Evolutionary conservation across 441 rosid species (phyloP).

Genomic region (Lepidium campestre): DNA sequence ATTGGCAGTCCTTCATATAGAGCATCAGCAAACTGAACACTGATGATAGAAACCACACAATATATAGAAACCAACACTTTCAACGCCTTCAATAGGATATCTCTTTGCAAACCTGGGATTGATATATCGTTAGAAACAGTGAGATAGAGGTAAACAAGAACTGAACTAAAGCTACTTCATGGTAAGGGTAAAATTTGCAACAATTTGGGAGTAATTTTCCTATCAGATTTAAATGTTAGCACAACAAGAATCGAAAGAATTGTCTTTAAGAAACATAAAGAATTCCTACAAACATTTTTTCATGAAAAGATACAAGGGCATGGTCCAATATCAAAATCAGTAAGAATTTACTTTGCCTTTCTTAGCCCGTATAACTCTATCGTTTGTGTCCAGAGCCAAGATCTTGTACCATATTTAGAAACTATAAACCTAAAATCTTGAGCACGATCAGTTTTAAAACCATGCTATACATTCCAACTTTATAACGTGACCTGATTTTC

Average conservation of each 20-base stretch:
- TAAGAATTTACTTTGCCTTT: neutral
- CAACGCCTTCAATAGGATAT: slow-evolving; percentile 20
- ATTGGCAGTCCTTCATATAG: slow-evolving; percentile 27
- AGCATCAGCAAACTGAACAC: slow-evolving; percentile 34
- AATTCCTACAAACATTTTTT: neutral
- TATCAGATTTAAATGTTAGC: neutral
- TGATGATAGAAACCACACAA: slow-evolving; percentile 31
- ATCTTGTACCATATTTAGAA: slow-evolving; percentile 10
- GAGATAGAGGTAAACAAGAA: slow-evolving; percentile 1
- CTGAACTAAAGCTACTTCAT: neutral
- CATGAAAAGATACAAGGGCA: neutral
- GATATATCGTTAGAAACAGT: slow-evolving; percentile 2
- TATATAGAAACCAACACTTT: slow-evolving; percentile 35
- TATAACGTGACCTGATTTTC: neutral
- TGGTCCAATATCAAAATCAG: neutral
- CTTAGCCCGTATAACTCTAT: neutral
- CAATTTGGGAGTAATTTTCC: neutral
- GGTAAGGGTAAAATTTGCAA: neutral
- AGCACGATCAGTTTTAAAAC: neutral
- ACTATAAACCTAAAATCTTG: slow-evolving; percentile 2
- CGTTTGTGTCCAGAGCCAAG: neutral
- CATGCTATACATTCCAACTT: neutral
- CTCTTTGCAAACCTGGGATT: slow-evolving; percentile 15
- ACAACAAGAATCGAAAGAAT: neutral
- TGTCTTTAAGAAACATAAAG: neutral